Conservation (phyloP, 1,284 basidiomycete species). For the Ceratobasidium sp. region DNA sequence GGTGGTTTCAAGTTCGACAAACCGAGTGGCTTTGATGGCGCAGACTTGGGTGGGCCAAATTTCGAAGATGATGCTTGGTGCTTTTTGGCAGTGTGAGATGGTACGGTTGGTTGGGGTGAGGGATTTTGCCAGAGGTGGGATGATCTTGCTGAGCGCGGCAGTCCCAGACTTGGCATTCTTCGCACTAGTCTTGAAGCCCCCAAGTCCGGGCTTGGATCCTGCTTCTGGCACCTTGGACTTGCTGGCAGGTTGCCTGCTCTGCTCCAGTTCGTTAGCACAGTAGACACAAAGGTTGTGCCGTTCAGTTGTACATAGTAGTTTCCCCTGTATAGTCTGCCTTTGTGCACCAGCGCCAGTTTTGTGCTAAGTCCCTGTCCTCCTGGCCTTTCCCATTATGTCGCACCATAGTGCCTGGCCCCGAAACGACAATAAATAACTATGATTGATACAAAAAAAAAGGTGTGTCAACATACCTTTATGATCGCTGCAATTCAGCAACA, state of each 20-base stretch:
- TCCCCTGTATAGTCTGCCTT: too few species aligned
- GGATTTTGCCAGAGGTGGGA: constrained; percentile 4
- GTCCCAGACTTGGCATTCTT: constrained; percentile 12
- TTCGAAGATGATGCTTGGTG: constrained; percentile 1
- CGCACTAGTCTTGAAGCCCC: constrained; percentile 11
- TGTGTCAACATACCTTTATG: constrained; percentile 1
- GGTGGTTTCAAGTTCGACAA: background rate
- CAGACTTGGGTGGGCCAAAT: background rate
- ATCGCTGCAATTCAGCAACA: background rate
- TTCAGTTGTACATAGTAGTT: too few species aligned
- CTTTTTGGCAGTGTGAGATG: constrained; percentile 19
- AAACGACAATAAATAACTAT: too few species aligned
- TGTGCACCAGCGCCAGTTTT: too few species aligned
- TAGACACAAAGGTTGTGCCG: background rate
- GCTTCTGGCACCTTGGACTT: background rate
- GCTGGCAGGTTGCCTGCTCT: background rate
- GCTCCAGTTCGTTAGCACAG: background rate
- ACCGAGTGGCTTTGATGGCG: background rate
- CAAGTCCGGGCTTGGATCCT: constrained; percentile 4
- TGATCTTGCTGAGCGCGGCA: constrained; percentile 8
- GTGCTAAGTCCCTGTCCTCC: too few species aligned
- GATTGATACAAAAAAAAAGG: too few species aligned
- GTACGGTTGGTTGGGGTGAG: constrained; percentile 29
- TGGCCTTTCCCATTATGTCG: too few species aligned
- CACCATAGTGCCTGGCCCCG: too few species aligned